These are phyloP conservation scores for Leccinum ochraceum DNA, from an alignment of 768 basidiomycete genomes.

Conservation along the genomic window DNA sequence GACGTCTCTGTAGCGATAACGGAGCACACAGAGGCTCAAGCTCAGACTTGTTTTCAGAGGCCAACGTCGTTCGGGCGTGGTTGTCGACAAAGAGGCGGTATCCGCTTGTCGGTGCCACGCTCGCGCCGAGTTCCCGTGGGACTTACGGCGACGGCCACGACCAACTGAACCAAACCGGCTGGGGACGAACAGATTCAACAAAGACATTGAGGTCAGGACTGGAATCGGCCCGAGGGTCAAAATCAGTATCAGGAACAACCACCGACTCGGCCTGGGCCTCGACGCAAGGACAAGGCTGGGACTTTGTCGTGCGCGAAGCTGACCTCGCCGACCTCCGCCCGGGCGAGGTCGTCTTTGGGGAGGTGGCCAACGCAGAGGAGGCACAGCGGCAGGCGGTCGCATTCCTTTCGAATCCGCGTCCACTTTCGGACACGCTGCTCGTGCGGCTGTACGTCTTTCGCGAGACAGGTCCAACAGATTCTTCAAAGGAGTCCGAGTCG, in stretches of 20 bases:
- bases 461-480: slow-evolving; percentile 22
- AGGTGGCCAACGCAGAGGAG: slow-evolving; percentile 37
- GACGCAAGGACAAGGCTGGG: not conserved
- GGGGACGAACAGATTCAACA: no score
- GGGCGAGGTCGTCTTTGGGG: slow-evolving; percentile 41
- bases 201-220: no score
- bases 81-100: slow-evolving; percentile 45
- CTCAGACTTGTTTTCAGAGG: slow-evolving; percentile 27
- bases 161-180: not conserved
- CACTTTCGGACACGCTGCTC: slow-evolving; percentile 44
- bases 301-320: slow-evolving; percentile 44
- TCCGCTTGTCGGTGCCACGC: slow-evolving; percentile 47
- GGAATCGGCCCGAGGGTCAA: slow-evolving; percentile 16
- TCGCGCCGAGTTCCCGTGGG: slow-evolving; percentile 12
- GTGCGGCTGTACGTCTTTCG: slow-evolving; percentile 44
- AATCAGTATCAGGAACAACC: not conserved
- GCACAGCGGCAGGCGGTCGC: slow-evolving; percentile 31
- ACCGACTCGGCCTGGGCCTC: not conserved
- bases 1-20: slow-evolving; percentile 24
- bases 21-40: slow-evolving; percentile 7
- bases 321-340: slow-evolving; percentile 34
- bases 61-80: slow-evolving; percentile 47
- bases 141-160: not conserved
- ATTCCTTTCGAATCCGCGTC: slow-evolving; percentile 36
- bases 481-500: not conserved